Evolutionary conservation across 495 filamentous ascomycete genomes (phyloP).

Genomic region (Trichoderma erinaceum): DNA sequence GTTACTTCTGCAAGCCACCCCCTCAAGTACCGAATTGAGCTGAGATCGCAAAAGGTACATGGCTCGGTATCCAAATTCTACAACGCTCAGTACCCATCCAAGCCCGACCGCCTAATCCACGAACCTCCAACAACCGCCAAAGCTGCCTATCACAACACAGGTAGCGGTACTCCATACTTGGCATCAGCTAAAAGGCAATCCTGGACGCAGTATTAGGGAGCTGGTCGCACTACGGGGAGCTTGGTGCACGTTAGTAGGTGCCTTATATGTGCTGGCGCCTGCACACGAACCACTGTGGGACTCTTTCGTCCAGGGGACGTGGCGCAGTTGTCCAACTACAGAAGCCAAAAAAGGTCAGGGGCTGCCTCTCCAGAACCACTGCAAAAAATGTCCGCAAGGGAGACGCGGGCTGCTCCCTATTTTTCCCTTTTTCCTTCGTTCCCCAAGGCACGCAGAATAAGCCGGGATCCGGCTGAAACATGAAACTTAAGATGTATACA

Average conservation of each 20-base stretch:
- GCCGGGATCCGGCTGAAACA: neutral
- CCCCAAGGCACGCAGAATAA: neutral
- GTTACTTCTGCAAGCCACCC: neutral
- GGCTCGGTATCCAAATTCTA: neutral
- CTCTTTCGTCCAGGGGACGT: conserved; percentile 4
- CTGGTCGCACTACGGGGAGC: neutral
- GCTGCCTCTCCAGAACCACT: neutral
- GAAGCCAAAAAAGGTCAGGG: conserved; percentile 1
- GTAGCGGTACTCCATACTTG: conserved; percentile 5
- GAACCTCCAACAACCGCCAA: neutral
- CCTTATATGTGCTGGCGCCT: neutral
- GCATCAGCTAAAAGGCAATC: neutral
- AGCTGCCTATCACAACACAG: neutral
- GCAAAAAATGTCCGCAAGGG: neutral
- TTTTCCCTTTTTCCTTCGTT: neutral
- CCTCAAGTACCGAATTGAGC: neutral
- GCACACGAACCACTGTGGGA: conserved; percentile 10
- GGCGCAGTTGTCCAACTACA: conserved; percentile 10
- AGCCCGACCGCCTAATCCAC: neutral
- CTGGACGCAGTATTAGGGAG: neutral
- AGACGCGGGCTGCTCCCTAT: neutral
- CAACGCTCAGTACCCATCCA: neutral
- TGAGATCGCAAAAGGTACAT: neutral
- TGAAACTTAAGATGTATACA: neutral
- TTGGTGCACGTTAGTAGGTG: neutral